These are phyloP conservation scores for Macrophomina tecta DNA, from an alignment of 2,329 filamentous ascomycete species.

Conservation along the genomic window DNA sequence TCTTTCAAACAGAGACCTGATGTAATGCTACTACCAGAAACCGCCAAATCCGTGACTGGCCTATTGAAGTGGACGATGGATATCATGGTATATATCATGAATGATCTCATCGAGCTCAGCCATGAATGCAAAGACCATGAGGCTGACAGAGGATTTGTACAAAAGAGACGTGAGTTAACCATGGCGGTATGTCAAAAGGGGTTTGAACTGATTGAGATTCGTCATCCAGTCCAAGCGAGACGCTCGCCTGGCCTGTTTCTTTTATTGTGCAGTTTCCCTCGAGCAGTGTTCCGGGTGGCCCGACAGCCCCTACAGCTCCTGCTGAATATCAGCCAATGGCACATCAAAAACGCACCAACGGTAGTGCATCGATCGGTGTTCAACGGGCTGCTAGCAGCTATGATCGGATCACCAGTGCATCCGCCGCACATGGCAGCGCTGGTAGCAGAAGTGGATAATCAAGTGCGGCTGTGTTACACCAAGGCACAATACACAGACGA, in stretches of 20 bases:
- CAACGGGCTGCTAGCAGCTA: constrained; percentile 48
- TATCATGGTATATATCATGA: constrained; percentile 61
- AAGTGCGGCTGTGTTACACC: constrained; percentile 66
- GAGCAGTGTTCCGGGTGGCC: constrained; percentile 44
- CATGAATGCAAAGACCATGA: constrained; percentile 35
- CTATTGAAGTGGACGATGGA: constrained; percentile 81
- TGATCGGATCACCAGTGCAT: constrained; percentile 51
- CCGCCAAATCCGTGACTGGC: constrained; percentile 73
- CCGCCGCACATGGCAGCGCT: constrained; percentile 54
- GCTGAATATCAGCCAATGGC: constrained; percentile 31
- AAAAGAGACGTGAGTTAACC: constrained; percentile 13
- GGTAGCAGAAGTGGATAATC: constrained; percentile 66
- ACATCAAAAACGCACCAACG: constrained; percentile 51
- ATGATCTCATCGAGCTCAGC: constrained; percentile 55
- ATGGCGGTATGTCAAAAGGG: neutral
- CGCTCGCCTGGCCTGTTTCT: constrained; percentile 51
- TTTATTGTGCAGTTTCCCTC: constrained; percentile 67
- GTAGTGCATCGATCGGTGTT: constrained; percentile 51
- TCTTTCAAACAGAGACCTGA: constrained; percentile 29
- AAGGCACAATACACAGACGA: constrained; percentile 51
- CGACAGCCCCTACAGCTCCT: constrained; percentile 37
- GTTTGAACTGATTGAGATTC: neutral
- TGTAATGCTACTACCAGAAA: constrained; percentile 57
- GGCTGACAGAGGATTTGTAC: constrained; percentile 29
- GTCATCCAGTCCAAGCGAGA: constrained; percentile 26